Percentiles rank a stretch among this genome's conserved stretches.
Evolutionary conservation across 108 stramenopile genomes (phyloP).

Genomic region (Cyclotella sp.): DNA sequence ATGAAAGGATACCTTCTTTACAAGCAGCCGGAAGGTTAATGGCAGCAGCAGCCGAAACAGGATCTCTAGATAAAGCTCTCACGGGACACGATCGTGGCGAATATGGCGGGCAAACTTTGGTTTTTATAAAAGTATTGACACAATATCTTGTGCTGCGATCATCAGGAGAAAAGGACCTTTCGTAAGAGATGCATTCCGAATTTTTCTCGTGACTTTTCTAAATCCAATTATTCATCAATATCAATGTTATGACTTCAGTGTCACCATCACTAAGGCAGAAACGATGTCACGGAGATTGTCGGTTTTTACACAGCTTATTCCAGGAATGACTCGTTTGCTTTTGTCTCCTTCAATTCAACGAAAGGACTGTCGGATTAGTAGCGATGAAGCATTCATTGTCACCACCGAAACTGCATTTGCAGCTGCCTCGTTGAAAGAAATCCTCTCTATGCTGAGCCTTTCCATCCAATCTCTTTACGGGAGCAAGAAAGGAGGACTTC

Average conservation of each 20-base stretch:
- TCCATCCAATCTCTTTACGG: constrained; percentile 57
- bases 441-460: constrained; percentile 48
- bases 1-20: constrained; percentile 69
- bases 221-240: not conserved
- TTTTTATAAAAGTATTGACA: constrained; percentile 25
- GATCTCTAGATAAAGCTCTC: constrained; percentile 63
- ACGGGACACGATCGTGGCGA: constrained; percentile 12
- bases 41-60: constrained; percentile 73
- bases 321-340: constrained; percentile 71
- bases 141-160: constrained; percentile 42
- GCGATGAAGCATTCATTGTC: constrained; percentile 19
- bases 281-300: constrained; percentile 69
- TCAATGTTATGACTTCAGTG: not conserved
- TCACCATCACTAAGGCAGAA: constrained; percentile 45
- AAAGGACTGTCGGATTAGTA: constrained; percentile 9
- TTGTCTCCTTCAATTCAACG: constrained; percentile 49
- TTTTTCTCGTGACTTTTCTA: not conserved
- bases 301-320: constrained; percentile 79
- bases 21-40: constrained; percentile 69
- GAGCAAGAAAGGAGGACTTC: constrained; percentile 46
- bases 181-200: constrained; percentile 11
- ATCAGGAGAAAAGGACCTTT: constrained; percentile 34
- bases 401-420: constrained; percentile 29
- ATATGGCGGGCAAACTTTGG: not conserved
- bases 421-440: constrained; percentile 37